Evolutionary conservation across 306 rosid genomes (phyloP).

Genomic region (Dalbergia cochinchinensis): DNA sequence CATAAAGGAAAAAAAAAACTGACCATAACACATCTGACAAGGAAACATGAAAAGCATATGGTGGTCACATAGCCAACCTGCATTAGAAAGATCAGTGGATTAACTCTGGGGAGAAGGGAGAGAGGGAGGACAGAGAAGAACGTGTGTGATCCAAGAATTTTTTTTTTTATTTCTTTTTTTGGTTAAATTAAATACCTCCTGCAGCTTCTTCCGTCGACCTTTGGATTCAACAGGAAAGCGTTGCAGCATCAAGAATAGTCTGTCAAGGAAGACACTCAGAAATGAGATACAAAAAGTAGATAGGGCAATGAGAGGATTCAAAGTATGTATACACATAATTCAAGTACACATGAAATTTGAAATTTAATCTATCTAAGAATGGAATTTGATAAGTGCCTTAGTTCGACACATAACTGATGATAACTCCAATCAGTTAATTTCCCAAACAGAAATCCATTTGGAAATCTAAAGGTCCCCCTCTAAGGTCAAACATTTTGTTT

Average conservation of each 20-base stretch:
- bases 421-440: neutral
- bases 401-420: neutral
- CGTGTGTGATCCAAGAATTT: neutral
- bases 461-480: neutral
- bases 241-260: conserved; percentile 97
- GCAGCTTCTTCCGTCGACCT: conserved; percentile 99
- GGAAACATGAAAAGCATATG: conserved; percentile 95
- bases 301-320: conserved; percentile 24
- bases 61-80: conserved; percentile 99
- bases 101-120: neutral
- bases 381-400: neutral
- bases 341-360: conserved; percentile 10
- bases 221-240: conserved; percentile 99
- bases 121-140: neutral
- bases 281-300: conserved; percentile 8
- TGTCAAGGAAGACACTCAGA: conserved; percentile 54
- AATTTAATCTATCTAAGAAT: conserved; percentile 1
- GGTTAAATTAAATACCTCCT: conserved; percentile 70
- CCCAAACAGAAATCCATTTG: conserved; percentile 3
- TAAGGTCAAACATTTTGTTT: neutral
- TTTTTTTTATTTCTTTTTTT: neutral
- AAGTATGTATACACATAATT: conserved; percentile 26
- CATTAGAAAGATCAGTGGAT: conserved; percentile 41
- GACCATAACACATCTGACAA: conserved; percentile 93
- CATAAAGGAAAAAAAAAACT: conserved; percentile 48